These are phyloP conservation scores for Boletus rufocinnamomeus DNA, from an alignment of 768 basidiomycete species.

Conservation along the genomic window DNA sequence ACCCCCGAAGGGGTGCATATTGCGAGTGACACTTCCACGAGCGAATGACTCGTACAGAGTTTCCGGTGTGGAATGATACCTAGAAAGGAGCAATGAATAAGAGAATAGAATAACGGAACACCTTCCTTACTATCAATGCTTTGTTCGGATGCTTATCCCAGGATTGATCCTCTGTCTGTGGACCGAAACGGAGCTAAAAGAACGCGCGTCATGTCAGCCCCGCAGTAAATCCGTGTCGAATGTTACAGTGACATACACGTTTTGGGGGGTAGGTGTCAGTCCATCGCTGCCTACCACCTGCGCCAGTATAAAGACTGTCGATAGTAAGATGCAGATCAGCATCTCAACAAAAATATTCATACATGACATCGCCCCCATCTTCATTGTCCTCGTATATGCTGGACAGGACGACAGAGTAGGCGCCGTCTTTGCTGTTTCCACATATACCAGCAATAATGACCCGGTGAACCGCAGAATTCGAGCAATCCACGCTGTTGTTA, in stretches of 20 bases:
- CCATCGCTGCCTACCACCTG: slow-evolving; percentile 23
- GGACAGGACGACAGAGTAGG: slow-evolving; percentile 25
- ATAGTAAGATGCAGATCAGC: neutral
- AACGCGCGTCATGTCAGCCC: neutral
- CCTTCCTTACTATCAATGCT: slow-evolving; percentile 22
- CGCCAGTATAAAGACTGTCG: slow-evolving; percentile 31
- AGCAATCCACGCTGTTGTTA: slow-evolving; percentile 12
- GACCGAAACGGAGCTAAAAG: slow-evolving; percentile 21
- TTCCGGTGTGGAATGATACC: slow-evolving; percentile 23
- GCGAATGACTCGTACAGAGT: slow-evolving; percentile 31
- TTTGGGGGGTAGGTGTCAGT: slow-evolving; percentile 14
- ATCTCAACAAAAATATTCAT: neutral
- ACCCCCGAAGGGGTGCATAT: slow-evolving; percentile 29
- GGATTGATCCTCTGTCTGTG: slow-evolving; percentile 26
- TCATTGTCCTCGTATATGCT: slow-evolving; percentile 25
- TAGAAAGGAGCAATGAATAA: slow-evolving; percentile 2
- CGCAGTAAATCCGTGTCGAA: neutral
- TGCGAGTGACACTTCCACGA: slow-evolving; percentile 22
- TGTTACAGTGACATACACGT: slow-evolving; percentile 22
- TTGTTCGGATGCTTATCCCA: slow-evolving; percentile 19
- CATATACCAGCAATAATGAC: slow-evolving; percentile 17
- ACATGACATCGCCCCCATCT: slow-evolving; percentile 32
- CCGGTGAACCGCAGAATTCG: slow-evolving; percentile 22
- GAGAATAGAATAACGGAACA: neutral
- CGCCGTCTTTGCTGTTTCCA: slow-evolving; percentile 16